Percentiles rank a stretch among this genome's conserved stretches.
Conservation (phyloP, 768 basidiomycete genomes). For the Phallus indusiatus region DNA sequence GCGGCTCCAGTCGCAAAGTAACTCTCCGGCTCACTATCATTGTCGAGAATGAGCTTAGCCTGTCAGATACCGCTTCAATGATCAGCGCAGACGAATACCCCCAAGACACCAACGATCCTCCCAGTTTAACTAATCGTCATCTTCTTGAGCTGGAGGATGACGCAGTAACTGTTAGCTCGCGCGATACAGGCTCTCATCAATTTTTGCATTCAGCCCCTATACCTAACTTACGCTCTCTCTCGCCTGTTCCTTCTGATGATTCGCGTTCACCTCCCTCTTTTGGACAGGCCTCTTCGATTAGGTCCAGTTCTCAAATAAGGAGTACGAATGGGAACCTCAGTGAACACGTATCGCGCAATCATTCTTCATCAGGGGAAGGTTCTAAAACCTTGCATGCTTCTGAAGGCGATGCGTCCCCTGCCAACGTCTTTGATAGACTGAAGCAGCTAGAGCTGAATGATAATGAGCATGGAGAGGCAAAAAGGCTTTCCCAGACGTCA, state of each 20-base stretch:
- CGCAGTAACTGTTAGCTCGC: slow-evolving; percentile 65
- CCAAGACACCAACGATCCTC: slow-evolving; percentile 48
- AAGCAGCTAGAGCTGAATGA: slow-evolving; percentile 33
- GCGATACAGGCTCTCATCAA: slow-evolving; percentile 34
- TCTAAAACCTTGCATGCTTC: slow-evolving; percentile 9
- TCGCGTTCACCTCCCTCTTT: slow-evolving; percentile 4
- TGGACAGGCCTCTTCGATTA: not conserved
- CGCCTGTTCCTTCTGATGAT: slow-evolving; percentile 1
- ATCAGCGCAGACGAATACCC: slow-evolving; percentile 68
- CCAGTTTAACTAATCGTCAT: slow-evolving; percentile 24
- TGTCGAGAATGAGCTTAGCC: slow-evolving; percentile 84
- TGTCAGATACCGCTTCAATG: slow-evolving; percentile 82
- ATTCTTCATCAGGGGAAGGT: not conserved
- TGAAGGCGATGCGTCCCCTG: slow-evolving; percentile 27
- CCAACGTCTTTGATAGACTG: slow-evolving; percentile 45
- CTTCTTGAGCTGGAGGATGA: slow-evolving; percentile 41
- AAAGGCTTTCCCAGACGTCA: slow-evolving; percentile 36
- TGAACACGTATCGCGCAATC: not conserved
- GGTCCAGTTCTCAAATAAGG: not conserved
- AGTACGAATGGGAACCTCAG: not conserved
- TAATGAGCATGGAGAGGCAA: not conserved
- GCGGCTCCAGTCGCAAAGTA: slow-evolving; percentile 54
- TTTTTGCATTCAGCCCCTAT: not conserved
- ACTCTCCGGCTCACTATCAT: slow-evolving; percentile 66
- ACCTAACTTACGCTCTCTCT: not conserved